Evolutionary conservation across 2,329 filamentous ascomycete genomes (phyloP).

Genomic region (Arthrinium puccinioides): DNA sequence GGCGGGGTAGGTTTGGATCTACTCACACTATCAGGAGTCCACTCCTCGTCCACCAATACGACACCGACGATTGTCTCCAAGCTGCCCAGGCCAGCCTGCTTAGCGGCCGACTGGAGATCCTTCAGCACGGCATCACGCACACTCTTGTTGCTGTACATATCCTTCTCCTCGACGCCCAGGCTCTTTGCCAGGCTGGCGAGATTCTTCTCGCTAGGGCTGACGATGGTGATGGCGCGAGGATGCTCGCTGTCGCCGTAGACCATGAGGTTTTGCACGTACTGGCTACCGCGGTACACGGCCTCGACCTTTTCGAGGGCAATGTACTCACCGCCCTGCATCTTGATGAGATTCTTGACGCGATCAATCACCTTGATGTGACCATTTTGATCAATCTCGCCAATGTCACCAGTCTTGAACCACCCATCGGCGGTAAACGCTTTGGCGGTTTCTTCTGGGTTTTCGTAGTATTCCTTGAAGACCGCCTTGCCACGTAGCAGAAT

Average conservation of each 20-base stretch:
- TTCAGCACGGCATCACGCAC: constrained; percentile 55
- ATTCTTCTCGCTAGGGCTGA: constrained; percentile 60
- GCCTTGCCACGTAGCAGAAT: constrained; percentile 78
- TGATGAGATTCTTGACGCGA: constrained; percentile 96
- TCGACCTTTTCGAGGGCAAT: constrained; percentile 96
- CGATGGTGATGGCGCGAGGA: constrained; percentile 74
- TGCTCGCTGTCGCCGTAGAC: constrained; percentile 72
- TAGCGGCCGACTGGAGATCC: constrained; percentile 59
- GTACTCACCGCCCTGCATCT: constrained; percentile 92
- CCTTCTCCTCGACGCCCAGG: constrained; percentile 57
- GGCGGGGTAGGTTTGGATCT: too few relatives aligned
- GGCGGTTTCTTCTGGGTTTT: constrained; percentile 79
- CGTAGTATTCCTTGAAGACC: constrained; percentile 72
- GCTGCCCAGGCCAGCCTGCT: constrained; percentile 56
- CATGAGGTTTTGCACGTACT: constrained; percentile 81
- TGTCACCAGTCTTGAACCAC: constrained; percentile 97
- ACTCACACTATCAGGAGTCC: constrained; percentile 79
- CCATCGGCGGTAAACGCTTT: constrained; percentile 74
- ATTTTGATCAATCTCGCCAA: constrained; percentile 76
- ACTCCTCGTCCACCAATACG: constrained; percentile 77
- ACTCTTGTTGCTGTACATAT: constrained; percentile 61
- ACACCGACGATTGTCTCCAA: constrained; percentile 73
- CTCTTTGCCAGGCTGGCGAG: constrained; percentile 53
- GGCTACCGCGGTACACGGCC: constrained; percentile 74
- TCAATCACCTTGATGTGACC: constrained; percentile 86